Conservation (phyloP, 2,329 filamentous ascomycete species). For the Coniochaeta ligniaria region DNA sequence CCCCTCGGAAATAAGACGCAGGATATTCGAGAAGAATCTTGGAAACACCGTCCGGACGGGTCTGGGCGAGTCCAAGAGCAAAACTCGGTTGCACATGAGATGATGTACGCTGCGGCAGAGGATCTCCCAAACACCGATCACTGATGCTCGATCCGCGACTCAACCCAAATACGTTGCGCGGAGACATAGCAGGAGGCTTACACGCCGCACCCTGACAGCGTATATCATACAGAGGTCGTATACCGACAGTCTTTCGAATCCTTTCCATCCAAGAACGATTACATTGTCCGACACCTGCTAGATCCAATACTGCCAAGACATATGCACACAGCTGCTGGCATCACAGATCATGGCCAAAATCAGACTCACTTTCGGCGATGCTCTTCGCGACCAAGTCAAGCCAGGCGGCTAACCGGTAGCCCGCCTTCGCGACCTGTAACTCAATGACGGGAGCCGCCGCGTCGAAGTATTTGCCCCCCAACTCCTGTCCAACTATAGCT, state of each 20-base stretch:
- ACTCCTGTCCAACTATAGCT: conserved; percentile 51
- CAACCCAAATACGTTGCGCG: background rate
- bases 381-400: conserved; percentile 51
- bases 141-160: background rate
- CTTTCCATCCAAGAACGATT: background rate
- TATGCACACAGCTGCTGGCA: background rate
- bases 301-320: background rate
- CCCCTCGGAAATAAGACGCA: background rate
- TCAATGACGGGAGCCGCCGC: conserved; percentile 58
- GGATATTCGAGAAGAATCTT: background rate
- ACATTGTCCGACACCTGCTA: background rate
- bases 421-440: conserved; percentile 59
- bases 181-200: background rate
- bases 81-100: background rate
- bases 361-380: conserved; percentile 12
- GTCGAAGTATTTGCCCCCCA: conserved; percentile 57
- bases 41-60: background rate
- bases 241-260: background rate
- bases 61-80: background rate
- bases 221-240: background rate
- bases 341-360: conserved; percentile 22
- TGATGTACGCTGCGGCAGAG: conserved; percentile 16
- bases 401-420: conserved; percentile 62
- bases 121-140: background rate
- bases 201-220: background rate